Percentiles rank a stretch among this genome's conserved stretches.
These are phyloP conservation scores for Venustampulla echinocandica DNA, from an alignment of 495 filamentous ascomycete genomes.

Conservation along the genomic window DNA sequence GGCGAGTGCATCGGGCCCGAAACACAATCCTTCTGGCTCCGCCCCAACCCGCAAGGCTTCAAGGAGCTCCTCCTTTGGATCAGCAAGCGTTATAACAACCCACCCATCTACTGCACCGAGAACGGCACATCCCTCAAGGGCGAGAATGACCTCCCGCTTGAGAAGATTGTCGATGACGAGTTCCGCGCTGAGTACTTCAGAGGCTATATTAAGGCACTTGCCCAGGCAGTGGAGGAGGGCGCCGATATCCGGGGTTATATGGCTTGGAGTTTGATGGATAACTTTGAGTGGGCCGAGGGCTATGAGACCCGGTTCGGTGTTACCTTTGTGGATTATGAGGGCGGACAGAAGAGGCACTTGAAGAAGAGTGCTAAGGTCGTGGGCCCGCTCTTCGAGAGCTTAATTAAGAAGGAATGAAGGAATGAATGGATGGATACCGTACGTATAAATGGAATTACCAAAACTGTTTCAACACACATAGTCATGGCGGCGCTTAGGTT, in stretches of 20 bases:
- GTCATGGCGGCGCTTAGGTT: too few species aligned
- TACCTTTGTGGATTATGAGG: slow-evolving; percentile 67
- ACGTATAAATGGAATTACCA: too few species aligned
- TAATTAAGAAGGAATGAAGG: slow-evolving; percentile 41
- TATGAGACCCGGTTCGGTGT: slow-evolving; percentile 78
- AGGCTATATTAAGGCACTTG: slow-evolving; percentile 64
- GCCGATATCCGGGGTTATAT: slow-evolving; percentile 66
- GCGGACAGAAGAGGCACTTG: slow-evolving; percentile 64
- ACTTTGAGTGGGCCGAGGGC: slow-evolving; percentile 66
- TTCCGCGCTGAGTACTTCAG: slow-evolving; percentile 68
- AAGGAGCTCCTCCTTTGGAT: slow-evolving; percentile 71
- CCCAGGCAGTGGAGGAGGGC: slow-evolving; percentile 58
- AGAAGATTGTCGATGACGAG: slow-evolving; percentile 63
- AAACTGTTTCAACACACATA: too few species aligned
- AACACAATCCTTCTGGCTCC: slow-evolving; percentile 69
- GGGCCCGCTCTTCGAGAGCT: slow-evolving; percentile 49
- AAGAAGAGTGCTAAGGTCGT: slow-evolving; percentile 70
- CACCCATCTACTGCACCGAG: slow-evolving; percentile 75
- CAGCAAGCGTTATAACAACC: slow-evolving; percentile 62
- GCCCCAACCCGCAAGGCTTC: slow-evolving; percentile 64
- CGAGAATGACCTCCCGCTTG: slow-evolving; percentile 63
- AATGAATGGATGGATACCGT: too few species aligned
- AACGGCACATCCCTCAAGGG: slow-evolving; percentile 72
- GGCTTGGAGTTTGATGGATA: slow-evolving; percentile 76
- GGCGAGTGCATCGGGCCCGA: slow-evolving; percentile 63